These are phyloP conservation scores for Beta vulgaris DNA, from an alignment of 148 eudicot species.

Conservation along the genomic window DNA sequence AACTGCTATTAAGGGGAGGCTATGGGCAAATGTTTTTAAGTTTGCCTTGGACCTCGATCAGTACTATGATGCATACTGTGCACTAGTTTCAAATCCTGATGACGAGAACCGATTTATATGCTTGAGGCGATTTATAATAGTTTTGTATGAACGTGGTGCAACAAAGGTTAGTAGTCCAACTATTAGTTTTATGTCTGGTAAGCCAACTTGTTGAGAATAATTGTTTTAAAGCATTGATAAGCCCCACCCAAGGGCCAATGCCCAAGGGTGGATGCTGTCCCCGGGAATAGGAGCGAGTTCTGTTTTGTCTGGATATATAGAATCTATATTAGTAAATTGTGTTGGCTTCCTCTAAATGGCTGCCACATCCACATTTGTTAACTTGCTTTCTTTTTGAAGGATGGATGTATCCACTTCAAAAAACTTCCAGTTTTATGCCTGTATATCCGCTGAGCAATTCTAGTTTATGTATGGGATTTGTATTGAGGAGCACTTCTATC, in stretches of 20 bases:
- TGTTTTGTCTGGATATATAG: background rate
- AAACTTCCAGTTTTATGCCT: background rate
- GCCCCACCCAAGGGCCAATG: background rate
- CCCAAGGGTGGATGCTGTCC: background rate
- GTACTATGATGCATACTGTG: constrained; percentile 96
- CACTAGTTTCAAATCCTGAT: constrained; percentile 91
- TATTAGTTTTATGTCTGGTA: background rate
- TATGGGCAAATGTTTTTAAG: constrained; percentile 98
- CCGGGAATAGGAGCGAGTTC: background rate
- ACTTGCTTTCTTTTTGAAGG: background rate
- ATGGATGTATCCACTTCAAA: too few species aligned
- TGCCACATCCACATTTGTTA: background rate
- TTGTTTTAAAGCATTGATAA: background rate
- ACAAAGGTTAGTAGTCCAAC: constrained; percentile 53
- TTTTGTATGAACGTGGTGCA: constrained; percentile 90
- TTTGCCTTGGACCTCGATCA: constrained; percentile 70
- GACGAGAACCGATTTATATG: constrained; percentile 91
- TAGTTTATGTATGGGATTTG: constrained; percentile 3
- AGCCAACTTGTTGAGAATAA: background rate
- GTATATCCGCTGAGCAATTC: background rate
- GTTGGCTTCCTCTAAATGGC: background rate
- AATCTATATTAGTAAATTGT: background rate
- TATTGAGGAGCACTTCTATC: background rate
- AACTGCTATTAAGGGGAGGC: constrained; percentile 71
- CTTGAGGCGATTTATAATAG: constrained; percentile 90